Percentiles rank a stretch among this genome's conserved stretches.
phyloP scores from a whole-genome alignment of 2,329 filamentous ascomycete genomes.

The Aspergillus amoenus region DNA sequence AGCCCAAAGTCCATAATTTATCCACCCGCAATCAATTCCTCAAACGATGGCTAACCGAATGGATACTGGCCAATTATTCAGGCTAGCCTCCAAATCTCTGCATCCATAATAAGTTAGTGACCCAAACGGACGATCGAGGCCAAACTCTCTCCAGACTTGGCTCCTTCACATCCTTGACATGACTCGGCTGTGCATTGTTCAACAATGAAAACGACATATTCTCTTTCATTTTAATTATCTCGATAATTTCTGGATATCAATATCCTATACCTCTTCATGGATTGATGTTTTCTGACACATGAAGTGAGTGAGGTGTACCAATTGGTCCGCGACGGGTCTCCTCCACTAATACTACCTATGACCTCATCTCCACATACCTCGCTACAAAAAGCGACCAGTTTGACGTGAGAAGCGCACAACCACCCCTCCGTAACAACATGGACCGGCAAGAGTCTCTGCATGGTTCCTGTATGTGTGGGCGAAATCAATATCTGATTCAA shows the following conservation, averaged over 20 bases:
- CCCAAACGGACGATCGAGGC: background rate
- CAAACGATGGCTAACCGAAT: background rate
- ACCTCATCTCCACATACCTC: conserved; percentile 4
- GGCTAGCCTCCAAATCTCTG: background rate
- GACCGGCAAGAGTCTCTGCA: conserved; percentile 54
- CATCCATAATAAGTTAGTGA: background rate
- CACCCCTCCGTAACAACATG: conserved; percentile 13
- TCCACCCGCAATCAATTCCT: background rate
- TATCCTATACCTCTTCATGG: background rate
- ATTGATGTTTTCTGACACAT: background rate
- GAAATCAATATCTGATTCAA: conserved; percentile 76
- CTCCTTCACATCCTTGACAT: conserved; percentile 15
- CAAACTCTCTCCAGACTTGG: background rate
- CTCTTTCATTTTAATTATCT: background rate
- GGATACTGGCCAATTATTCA: background rate
- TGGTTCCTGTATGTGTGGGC: conserved; percentile 80
- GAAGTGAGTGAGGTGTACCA: background rate
- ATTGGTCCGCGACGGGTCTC: background rate
- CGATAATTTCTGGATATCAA: background rate
- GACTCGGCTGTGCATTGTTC: background rate
- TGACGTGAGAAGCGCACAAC: background rate
- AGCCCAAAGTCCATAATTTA: background rate
- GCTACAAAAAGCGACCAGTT: background rate
- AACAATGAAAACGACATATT: background rate
- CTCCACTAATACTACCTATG: background rate